Percentiles rank a stretch among this genome's conserved stretches.
These are phyloP conservation scores for Talaromyces piceae DNA, from an alignment of 2,329 filamentous ascomycete species.

Conservation along the genomic window DNA sequence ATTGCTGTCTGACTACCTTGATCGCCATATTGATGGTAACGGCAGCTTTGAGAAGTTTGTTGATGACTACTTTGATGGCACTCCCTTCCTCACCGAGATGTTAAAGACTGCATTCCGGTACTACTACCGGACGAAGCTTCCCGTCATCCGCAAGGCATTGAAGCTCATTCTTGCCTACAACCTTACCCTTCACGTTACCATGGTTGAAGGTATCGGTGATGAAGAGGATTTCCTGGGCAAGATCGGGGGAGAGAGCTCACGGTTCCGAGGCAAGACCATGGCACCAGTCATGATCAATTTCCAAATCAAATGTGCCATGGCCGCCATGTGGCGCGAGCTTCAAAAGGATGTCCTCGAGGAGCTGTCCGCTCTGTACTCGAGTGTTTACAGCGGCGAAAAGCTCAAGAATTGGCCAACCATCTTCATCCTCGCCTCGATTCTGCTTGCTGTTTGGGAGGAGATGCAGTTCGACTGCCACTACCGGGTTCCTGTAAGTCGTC, in stretches of 20 bases:
- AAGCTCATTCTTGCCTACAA: conserved; percentile 96
- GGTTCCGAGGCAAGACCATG: conserved; percentile 81
- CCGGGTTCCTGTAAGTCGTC: conserved; percentile 57
- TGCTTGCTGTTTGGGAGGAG: conserved; percentile 93
- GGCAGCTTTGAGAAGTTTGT: conserved; percentile 88
- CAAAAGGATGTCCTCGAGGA: conserved; percentile 96
- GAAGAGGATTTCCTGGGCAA: conserved; percentile 71
- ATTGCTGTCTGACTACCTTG: conserved; percentile 82
- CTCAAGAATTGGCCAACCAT: conserved; percentile 99
- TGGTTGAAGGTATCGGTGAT: conserved; percentile 81
- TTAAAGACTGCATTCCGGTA: conserved; percentile 93
- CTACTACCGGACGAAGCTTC: conserved; percentile 79
- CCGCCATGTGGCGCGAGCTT: conserved; percentile 95
- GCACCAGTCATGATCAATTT: conserved; percentile 99
- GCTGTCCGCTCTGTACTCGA: conserved; percentile 87
- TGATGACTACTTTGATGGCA: conserved; percentile 92
- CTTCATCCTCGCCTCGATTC: conserved; percentile 90
- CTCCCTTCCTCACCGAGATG: conserved; percentile 89
- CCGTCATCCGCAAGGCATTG: conserved; percentile 87
- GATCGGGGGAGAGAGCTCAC: conserved; percentile 78
- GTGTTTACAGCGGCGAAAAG: conserved; percentile 93
- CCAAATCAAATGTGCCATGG: conserved; percentile 95
- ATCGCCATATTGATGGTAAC: conserved; percentile 88
- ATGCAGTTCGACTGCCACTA: conserved; percentile 99
- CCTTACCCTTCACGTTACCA: conserved; percentile 85